Base-by-base conservation (phyloP, 2,329 filamentous ascomycete genomes). In the Curvularia verruculosa region DNA sequence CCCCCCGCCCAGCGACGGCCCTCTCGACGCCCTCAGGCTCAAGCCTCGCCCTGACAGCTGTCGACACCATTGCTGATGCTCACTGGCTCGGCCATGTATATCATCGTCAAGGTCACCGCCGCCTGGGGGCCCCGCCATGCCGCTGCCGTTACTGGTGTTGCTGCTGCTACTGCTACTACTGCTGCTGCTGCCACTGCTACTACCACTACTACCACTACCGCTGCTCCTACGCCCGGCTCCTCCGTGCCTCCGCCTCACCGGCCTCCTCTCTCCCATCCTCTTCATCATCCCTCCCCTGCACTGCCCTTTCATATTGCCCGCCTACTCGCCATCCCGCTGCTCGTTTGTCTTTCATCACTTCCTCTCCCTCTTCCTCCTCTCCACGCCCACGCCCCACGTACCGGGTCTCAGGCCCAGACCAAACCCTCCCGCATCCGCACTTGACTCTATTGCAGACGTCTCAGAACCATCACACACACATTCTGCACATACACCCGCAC, bases 361-460 rank as follows among this genome's bases (percentile, higher is more conserved):
- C 57, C 55, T 28, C 60, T 44, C 57, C 57, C 55, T 28, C 60
- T 44, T 47, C 61, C 54, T 60, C 52, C 18, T 60, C 58, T 60
- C 59, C 62, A 51, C 47, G 13, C 53, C 44, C 55, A 61, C 70
- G 63, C 68, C 68, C 66, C 66, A 59, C 68, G 64, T 62, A 68
- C 70, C 63, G 63, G 73, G 74, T 75, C 62, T 75, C 67, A 66
- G 62, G 73, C 74, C 68, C 65, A 73, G 73, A 69, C 71, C 73
- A 64, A 49, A 59, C 51, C 54, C 60, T 64, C 72, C 69, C 64
- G 62, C 68, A 67, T 68, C 67, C 70, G 69, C 71, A 61, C 60
- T 60, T 56, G 65, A 56, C 67, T 54, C 63, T 58, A 68, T 69
- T 69, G 65, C 69, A 64, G 59, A 67, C 52, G 67, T 74, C 69